phyloP scores from a whole-genome alignment of 345 rosid genomes.

The Lepidium africanum region DNA sequence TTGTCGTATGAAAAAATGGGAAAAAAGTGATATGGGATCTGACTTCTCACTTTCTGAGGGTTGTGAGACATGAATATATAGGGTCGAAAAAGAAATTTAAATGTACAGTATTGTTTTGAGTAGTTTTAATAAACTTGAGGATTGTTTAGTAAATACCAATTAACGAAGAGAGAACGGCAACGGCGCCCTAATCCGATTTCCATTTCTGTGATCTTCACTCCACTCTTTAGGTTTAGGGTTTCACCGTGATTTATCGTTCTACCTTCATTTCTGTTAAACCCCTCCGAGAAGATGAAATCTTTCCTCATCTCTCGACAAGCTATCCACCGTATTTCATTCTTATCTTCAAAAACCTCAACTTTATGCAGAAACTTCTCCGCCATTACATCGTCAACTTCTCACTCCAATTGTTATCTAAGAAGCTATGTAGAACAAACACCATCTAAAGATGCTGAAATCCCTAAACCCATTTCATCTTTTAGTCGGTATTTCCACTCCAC shows the following conservation, averaged over 20 bases:
- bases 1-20: neutral
- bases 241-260: constrained; percentile 1
- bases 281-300: constrained; percentile 30
- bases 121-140: neutral
- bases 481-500: constrained; percentile 37
- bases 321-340: constrained; percentile 26
- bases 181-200: constrained; percentile 18
- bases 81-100: neutral
- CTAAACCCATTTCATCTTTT: constrained; percentile 11
- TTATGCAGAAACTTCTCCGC: constrained; percentile 22
- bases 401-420: neutral
- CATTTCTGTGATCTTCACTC: constrained; percentile 13
- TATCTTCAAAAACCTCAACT: constrained; percentile 13
- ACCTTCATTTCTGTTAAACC: neutral
- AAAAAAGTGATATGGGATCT: neutral
- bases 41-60: neutral
- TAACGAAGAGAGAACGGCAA: neutral
- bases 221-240: constrained; percentile 11
- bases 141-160: neutral
- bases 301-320: constrained; percentile 31
- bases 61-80: neutral
- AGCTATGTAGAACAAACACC: constrained; percentile 4
- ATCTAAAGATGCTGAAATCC: neutral
- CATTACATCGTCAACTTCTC: constrained; percentile 15
- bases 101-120: neutral